These are phyloP conservation scores for Tolypocladium nubicola DNA, from an alignment of 2,329 filamentous ascomycete genomes.

Conservation along the genomic window DNA sequence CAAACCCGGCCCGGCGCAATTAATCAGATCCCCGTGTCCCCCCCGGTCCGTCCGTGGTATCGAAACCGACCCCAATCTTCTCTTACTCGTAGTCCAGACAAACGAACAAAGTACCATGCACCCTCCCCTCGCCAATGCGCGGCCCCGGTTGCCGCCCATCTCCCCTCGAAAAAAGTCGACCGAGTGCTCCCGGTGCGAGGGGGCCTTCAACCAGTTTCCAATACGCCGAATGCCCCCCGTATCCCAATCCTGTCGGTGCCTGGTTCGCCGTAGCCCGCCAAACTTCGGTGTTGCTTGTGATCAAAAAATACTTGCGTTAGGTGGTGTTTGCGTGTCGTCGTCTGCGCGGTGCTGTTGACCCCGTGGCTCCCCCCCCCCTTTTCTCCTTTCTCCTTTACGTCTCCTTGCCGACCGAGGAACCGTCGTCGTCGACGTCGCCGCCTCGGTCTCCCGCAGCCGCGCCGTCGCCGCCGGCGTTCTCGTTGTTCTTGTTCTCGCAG, in stretches of 20 bases:
- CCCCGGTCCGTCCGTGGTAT: neutral
- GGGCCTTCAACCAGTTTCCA: neutral
- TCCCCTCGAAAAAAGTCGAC: neutral
- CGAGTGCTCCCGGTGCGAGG: neutral
- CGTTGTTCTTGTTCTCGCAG: slow-evolving; percentile 32
- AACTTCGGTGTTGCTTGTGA: neutral
- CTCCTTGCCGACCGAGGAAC: slow-evolving; percentile 3
- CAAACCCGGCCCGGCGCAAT: neutral
- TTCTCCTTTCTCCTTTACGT: neutral
- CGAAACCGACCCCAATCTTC: neutral
- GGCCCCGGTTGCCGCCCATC: neutral
- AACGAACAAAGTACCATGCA: neutral
- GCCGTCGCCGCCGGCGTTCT: slow-evolving; percentile 12
- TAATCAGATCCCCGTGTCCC: neutral
- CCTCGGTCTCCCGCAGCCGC: slow-evolving; percentile 2
- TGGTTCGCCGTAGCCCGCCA: neutral
- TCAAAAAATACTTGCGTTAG: neutral
- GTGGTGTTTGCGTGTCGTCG: neutral
- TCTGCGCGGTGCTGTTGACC: neutral
- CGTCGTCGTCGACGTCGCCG: slow-evolving; percentile 5
- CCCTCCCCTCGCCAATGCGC: neutral
- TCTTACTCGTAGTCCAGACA: neutral
- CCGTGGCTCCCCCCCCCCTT: neutral
- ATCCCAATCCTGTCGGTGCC: neutral
- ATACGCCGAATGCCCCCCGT: neutral